Percentiles rank a stretch among this genome's conserved stretches.
phyloP scores from a whole-genome alignment of 2,329 filamentous ascomycete species.

The Pseudogymnoascus sp. region DNA sequence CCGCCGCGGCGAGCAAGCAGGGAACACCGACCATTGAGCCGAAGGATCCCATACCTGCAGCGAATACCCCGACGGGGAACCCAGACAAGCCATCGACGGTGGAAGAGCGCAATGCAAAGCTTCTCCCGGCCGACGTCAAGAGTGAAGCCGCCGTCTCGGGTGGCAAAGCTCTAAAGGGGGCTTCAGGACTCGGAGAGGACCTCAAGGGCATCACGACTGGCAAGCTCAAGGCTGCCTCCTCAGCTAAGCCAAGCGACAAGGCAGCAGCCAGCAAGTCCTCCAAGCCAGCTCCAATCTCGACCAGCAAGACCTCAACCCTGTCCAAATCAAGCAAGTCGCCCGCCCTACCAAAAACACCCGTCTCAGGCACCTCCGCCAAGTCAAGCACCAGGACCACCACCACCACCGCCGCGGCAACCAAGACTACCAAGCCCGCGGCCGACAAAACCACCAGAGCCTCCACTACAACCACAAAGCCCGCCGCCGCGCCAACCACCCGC shows the following conservation, averaged over 20 bases:
- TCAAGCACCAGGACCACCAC: conserved; percentile 19
- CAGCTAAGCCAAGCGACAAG: conserved; percentile 11
- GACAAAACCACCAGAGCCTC: conserved; percentile 21
- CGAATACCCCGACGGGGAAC: conserved; percentile 10
- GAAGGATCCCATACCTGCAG: conserved; percentile 15
- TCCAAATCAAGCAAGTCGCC: conserved; percentile 27
- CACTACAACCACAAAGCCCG: conserved; percentile 21
- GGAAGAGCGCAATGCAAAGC: conserved; percentile 15
- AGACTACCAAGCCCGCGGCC: conserved; percentile 26
- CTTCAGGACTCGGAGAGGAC: neutral
- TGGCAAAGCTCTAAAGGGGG: conserved; percentile 13
- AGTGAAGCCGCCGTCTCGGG: conserved; percentile 6
- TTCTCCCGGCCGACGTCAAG: neutral
- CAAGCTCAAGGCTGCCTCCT: neutral
- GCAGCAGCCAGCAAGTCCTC: conserved; percentile 11
- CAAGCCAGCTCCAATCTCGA: conserved; percentile 19
- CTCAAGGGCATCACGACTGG: neutral
- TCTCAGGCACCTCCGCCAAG: conserved; percentile 25
- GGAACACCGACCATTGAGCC: conserved; percentile 11
- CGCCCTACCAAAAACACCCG: conserved; percentile 30
- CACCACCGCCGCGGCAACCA: conserved; percentile 20
- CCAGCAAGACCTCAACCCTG: conserved; percentile 14
- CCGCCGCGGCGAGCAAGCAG: neutral
- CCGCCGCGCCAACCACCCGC: conserved; percentile 34
- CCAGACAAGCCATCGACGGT: conserved; percentile 10